These are phyloP conservation scores for Kondoa malvinella DNA, from an alignment of 768 basidiomycete species.

Conservation along the genomic window DNA sequence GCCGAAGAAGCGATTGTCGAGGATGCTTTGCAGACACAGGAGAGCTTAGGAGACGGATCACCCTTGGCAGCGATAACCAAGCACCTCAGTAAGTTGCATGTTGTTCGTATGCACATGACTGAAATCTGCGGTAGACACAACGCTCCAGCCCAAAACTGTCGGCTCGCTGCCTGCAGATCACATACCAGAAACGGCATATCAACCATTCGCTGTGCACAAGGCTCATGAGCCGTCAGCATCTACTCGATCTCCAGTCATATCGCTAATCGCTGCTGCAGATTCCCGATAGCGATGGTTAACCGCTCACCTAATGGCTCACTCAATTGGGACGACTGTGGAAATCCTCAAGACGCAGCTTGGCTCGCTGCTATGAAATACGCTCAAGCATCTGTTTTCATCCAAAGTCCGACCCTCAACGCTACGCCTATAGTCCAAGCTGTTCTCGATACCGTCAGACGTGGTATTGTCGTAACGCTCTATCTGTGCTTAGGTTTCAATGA, in stretches of 20 bases:
- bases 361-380: conserved; percentile 48
- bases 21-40: too few species aligned
- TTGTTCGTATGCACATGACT: not conserved
- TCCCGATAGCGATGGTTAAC: conserved; percentile 52
- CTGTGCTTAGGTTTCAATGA: conserved; percentile 45
- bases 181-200: conserved; percentile 19
- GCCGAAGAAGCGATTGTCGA: too few species aligned
- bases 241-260: too few species aligned
- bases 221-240: conserved; percentile 42
- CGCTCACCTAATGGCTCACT: conserved; percentile 43
- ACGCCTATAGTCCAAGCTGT: conserved; percentile 44
- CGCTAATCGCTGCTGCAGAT: too few species aligned
- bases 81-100: not conserved
- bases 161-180: conserved; percentile 1
- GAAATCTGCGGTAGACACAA: not conserved
- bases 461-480: conserved; percentile 46
- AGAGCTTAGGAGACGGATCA: too few species aligned
- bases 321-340: conserved; percentile 33
- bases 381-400: conserved; percentile 36
- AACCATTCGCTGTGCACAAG: conserved; percentile 45
- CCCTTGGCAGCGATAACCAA: not conserved
- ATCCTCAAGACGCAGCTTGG: conserved; percentile 53
- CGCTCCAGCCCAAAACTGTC: not conserved
- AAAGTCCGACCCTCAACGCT: conserved; percentile 57
- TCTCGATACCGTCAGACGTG: conserved; percentile 46